phyloP scores from a whole-genome alignment of 306 rosid genomes.

The Biancaea sappan region DNA sequence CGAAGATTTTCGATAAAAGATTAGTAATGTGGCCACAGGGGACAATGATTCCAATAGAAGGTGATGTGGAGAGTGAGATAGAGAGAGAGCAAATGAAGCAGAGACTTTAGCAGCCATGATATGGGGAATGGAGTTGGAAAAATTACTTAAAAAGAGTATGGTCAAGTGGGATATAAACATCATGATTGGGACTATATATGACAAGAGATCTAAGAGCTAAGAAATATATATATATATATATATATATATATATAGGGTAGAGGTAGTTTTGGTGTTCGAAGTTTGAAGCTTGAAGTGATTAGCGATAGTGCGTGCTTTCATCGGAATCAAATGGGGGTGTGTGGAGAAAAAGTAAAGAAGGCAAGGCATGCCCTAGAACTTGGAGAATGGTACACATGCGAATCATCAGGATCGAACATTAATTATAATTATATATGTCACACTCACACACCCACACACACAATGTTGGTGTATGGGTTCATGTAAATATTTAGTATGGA shows the following conservation, averaged over 20 bases:
- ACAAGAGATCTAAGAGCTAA: too few species aligned
- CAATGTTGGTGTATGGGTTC: conserved; percentile 19
- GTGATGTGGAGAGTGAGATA: conserved; percentile 21
- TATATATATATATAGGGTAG: too few species aligned
- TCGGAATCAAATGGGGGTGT: background rate
- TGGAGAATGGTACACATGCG: conserved; percentile 42
- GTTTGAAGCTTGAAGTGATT: conserved; percentile 1
- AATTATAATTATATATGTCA: too few species aligned
- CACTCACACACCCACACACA: too few species aligned
- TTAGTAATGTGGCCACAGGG: background rate
- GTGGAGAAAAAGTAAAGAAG: conserved; percentile 20
- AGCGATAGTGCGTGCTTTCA: conserved; percentile 7
- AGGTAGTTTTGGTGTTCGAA: too few species aligned
- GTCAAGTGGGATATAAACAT: conserved; percentile 23
- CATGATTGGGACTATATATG: background rate
- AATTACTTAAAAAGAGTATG: background rate
- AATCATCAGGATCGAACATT: conserved; percentile 35
- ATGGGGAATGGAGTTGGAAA: background rate
- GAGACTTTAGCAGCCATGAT: conserved; percentile 26
- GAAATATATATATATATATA: too few species aligned
- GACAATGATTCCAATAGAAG: conserved; percentile 19
- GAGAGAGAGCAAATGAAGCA: conserved; percentile 29
- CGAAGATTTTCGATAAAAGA: background rate
- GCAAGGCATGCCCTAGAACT: conserved; percentile 58
- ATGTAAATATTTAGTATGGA: conserved; percentile 25